Evolutionary conservation across 306 rosid species (phyloP).

Genomic region (Benincasa hispida): DNA sequence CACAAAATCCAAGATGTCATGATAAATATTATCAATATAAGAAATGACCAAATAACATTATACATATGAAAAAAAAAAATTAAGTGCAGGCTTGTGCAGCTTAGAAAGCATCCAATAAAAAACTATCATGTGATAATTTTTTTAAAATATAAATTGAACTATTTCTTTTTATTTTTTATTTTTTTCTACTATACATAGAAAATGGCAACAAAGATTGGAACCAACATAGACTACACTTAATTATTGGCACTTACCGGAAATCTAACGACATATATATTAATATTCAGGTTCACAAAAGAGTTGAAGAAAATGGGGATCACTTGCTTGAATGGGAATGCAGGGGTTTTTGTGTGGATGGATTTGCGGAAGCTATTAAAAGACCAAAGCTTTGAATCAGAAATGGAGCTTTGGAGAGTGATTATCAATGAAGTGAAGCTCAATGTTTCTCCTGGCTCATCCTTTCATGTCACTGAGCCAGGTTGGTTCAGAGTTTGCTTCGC

Average conservation of each 20-base stretch:
- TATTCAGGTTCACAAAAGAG: constrained; percentile 25
- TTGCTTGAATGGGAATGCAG: constrained; percentile 64
- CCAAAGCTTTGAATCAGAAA: constrained; percentile 42
- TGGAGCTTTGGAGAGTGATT: constrained; percentile 53
- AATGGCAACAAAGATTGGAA: no score
- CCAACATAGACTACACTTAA: no score
- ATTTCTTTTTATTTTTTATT: no score
- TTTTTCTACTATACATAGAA: not conserved
- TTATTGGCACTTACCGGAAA: no score
- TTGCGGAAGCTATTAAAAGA: constrained; percentile 41
- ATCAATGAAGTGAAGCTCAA: constrained; percentile 70
- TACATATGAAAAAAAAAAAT: no score
- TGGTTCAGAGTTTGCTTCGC: constrained; percentile 97
- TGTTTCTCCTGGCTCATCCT: constrained; percentile 89
- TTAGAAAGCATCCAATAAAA: no score
- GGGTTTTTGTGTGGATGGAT: constrained; percentile 81
- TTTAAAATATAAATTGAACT: no score
- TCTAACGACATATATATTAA: not conserved
- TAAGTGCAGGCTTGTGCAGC: no score
- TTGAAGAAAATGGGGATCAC: constrained; percentile 45
- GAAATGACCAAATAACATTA: no score
- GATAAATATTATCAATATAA: no score
- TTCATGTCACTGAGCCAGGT: constrained; percentile 62
- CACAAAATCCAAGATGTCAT: no score
- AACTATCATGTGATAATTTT: no score